phyloP scores from a whole-genome alignment of 2,329 filamentous ascomycete species.

The Diaporthe sp. region DNA sequence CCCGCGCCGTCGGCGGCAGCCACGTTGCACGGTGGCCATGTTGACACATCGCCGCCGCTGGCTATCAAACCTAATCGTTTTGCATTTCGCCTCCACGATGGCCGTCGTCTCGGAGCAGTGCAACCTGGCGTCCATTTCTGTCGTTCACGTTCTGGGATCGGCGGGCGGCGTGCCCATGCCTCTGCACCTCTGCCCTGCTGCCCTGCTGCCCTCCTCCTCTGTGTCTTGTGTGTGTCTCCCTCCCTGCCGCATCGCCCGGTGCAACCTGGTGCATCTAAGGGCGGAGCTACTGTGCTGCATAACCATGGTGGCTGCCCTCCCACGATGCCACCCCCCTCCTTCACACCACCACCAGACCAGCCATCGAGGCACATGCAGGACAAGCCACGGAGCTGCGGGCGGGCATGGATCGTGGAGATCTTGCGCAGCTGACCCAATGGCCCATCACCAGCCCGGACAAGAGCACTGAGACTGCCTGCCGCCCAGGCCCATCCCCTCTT shows the following conservation, averaged over 20 bases:
- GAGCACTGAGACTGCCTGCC: slow-evolving; percentile 28
- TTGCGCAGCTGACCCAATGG: slow-evolving; percentile 33
- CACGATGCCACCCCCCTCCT: background rate
- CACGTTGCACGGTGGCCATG: slow-evolving; percentile 20
- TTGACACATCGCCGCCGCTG: slow-evolving; percentile 18
- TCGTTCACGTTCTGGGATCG: slow-evolving; percentile 10
- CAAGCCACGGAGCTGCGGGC: slow-evolving; percentile 31
- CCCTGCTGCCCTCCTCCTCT: background rate
- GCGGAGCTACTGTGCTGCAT: slow-evolving; percentile 13
- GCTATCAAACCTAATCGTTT: slow-evolving; percentile 19
- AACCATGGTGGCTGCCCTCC: slow-evolving; percentile 1
- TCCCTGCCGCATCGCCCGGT: background rate
- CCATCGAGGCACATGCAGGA: slow-evolving; percentile 31
- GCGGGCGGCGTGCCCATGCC: slow-evolving; percentile 1
- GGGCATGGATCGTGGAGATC: slow-evolving; percentile 30
- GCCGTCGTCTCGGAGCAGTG: slow-evolving; percentile 22
- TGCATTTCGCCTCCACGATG: slow-evolving; percentile 25
- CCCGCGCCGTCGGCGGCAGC: slow-evolving; percentile 28
- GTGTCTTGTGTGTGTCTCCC: background rate
- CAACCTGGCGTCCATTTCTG: slow-evolving; percentile 22
- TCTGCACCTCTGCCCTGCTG: no score
- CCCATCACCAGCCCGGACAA: slow-evolving; percentile 23
- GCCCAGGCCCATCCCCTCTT: slow-evolving; percentile 6
- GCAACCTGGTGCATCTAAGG: slow-evolving; percentile 28
- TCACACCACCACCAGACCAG: slow-evolving; percentile 15